Evolutionary conservation across 1,139 yeast genomes (phyloP), one percentile per base, ranked within the genome.

Genomic region (Yamadazyma dushanensis): DNA sequence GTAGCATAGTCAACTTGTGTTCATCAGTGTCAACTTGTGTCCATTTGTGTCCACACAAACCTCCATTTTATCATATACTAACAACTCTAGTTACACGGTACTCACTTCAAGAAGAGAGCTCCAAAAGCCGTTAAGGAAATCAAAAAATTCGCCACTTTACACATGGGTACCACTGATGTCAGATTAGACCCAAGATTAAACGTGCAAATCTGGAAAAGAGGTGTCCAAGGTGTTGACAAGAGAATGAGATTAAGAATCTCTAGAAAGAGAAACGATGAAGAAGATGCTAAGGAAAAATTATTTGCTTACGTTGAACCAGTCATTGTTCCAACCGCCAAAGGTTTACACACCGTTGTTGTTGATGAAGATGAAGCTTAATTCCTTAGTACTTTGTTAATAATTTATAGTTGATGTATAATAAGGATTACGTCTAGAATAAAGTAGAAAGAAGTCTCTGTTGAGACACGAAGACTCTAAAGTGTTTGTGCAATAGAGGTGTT

Each of bases 241-340:
- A 90, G 97, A 83, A 70, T 94, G 76, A 89, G 99, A 81, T 82
- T 94, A 72, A 90, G 97, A 80, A 90, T 94, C 77, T 89, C 97
- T 51, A 90, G 98, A 88, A 92, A 86, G 92, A 88, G 97, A 82
- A 92, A 92, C 81, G 97, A 94, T 74, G 98, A 92, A 80, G 98
- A 94, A 81, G 92, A 89, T 71, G 97, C 98, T 66, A 86, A 86
- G 83, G 94, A 89, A 78, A 89, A 90, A 75, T 83, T 94, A 70
- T 94, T 88, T 80, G 90, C 98, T 59, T 89, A 80, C 75, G 98
- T 94, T 65, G 97, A 92, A 80, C 94, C 95, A 65, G 96, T 94
- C 67, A 75, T 78, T 64, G 97, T 90, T 63, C 85, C 97, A 63
- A 69, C 95, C 56, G 81, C 88, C 74, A 92, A 92, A 84, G 97